Percentiles rank a stretch among this genome's conserved stretches.
These are phyloP conservation scores for Epichloe sibirici DNA, from an alignment of 2,329 filamentous ascomycete genomes.

Conservation along the genomic window DNA sequence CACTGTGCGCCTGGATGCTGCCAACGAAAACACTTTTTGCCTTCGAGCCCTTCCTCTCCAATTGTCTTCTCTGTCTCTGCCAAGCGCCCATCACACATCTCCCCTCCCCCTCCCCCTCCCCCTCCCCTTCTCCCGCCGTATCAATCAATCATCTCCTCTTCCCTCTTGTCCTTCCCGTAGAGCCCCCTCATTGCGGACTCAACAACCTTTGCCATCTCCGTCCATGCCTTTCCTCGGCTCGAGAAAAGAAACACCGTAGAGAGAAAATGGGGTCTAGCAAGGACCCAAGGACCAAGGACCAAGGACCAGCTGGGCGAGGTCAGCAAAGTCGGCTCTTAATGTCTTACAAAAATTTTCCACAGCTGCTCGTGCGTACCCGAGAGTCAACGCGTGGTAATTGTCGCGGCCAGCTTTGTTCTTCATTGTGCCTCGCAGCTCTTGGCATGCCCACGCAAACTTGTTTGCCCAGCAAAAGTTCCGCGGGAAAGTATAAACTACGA, in stretches of 20 bases:
- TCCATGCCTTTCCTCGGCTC: neutral
- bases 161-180: no score
- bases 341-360: no score
- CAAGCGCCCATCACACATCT: neutral
- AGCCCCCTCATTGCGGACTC: neutral
- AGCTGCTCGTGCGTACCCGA: no score
- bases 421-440: neutral
- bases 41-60: neutral
- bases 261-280: neutral
- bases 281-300: no score
- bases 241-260: neutral
- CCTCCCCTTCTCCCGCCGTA: no score
- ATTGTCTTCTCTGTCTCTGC: neutral
- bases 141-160: no score
- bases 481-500: slow-evolving; percentile 2
- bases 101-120: neutral
- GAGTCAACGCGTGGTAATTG: neutral
- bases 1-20: neutral
- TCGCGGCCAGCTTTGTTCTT: neutral
- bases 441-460: neutral
- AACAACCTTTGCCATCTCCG: neutral
- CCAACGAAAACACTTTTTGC: neutral
- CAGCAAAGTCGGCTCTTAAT: neutral
- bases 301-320: neutral
- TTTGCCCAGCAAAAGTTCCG: neutral